phyloP scores from a whole-genome alignment of 306 rosid genomes.

The Fagus sylvatica region DNA sequence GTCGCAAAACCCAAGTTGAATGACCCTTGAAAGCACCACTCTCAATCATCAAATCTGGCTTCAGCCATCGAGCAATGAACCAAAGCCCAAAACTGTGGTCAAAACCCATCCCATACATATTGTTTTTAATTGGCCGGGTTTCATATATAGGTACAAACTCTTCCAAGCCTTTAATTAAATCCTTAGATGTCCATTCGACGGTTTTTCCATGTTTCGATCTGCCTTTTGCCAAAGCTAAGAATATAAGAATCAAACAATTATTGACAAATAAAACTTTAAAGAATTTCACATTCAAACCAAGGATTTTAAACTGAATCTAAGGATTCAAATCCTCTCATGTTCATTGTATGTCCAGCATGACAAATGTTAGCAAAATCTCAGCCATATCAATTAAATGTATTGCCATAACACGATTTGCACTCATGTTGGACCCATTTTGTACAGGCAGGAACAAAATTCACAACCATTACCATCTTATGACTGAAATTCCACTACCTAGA shows the following conservation, averaged over 20 bases:
- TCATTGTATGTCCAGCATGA: neutral
- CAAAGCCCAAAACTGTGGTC: constrained; percentile 99
- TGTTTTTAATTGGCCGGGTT: constrained; percentile 82
- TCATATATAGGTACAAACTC: constrained; percentile 90
- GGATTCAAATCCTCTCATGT: neutral
- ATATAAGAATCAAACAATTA: constrained; percentile 58
- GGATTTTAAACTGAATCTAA: constrained; percentile 15
- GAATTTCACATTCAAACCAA: constrained; percentile 27
- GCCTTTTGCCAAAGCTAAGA: constrained; percentile 92
- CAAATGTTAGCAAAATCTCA: neutral
- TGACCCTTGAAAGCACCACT: constrained; percentile 99
- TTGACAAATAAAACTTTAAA: constrained; percentile 1
- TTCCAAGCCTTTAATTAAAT: constrained; percentile 79
- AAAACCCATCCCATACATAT: constrained; percentile 96
- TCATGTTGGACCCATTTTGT: neutral
- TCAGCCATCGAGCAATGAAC: constrained; percentile 88
- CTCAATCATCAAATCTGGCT: constrained; percentile 93
- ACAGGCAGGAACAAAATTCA: neutral
- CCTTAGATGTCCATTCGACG: constrained; percentile 95
- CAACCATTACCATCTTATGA: neutral
- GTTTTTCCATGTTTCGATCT: constrained; percentile 97
- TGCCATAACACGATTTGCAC: neutral
- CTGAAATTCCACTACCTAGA: neutral
- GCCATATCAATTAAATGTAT: neutral
- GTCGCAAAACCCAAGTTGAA: constrained; percentile 97